These are phyloP conservation scores for Pseudopyricularia javanii DNA, from an alignment of 2,329 filamentous ascomycete species.

Conservation along the genomic window DNA sequence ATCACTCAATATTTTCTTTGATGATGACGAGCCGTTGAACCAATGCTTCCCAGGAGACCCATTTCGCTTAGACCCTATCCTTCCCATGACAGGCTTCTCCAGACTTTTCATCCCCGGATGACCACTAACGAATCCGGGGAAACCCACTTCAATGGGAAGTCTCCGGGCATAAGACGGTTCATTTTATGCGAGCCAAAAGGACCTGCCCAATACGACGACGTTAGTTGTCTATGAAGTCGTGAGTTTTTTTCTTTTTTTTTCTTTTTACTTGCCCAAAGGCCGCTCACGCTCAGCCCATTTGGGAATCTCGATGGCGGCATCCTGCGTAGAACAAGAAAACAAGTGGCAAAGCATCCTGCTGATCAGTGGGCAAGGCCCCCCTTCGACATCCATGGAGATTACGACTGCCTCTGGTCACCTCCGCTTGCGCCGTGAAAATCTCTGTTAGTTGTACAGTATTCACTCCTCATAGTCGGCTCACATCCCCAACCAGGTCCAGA, in stretches of 20 bases:
- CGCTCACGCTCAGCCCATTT: too few species aligned
- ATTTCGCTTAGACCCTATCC: background rate
- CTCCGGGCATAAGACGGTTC: background rate
- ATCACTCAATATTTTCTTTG: background rate
- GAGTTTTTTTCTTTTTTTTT: too few species aligned
- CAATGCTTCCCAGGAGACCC: background rate
- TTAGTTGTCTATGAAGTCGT: too few species aligned
- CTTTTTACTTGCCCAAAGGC: too few species aligned
- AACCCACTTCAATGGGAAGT: background rate
- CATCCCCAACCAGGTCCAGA: too few species aligned
- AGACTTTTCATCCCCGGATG: background rate
- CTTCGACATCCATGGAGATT: background rate
- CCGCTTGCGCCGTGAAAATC: background rate
- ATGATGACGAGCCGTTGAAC: background rate
- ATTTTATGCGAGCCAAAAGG: background rate
- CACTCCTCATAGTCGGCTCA: too few species aligned
- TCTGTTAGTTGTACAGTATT: too few species aligned
- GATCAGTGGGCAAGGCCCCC: background rate
- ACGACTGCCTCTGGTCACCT: background rate
- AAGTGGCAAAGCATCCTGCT: background rate
- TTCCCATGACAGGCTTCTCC: background rate
- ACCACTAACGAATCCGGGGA: background rate
- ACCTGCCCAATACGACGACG: too few species aligned
- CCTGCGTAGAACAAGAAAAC: background rate
- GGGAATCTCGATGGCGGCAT: too few species aligned